Base-by-base conservation (phyloP, 495 filamentous ascomycete genomes). In the Penicillium atrosanguineum region DNA sequence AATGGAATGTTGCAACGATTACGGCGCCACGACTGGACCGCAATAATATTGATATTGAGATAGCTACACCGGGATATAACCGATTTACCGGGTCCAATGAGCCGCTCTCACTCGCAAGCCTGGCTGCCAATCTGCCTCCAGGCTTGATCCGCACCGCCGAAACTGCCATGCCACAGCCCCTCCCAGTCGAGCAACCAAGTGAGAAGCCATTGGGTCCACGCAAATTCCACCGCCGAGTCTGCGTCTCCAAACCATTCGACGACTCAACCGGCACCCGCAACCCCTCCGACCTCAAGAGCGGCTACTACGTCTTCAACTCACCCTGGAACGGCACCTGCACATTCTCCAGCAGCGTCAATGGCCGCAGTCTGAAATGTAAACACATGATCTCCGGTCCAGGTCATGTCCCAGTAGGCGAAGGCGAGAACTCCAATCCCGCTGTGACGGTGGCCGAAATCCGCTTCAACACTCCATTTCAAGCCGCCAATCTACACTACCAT, bases 1-100 rank as follows among this genome's bases (percentile, higher is more conserved):
- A 98, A 66, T 96, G 90, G 89, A 96, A 97, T 59, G 84, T 97
- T 25, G 91, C 87, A 6, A 87, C 74, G 39, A 83, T 96, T 38
- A 76, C 77, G 19, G 81, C 75, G 5, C 57, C 67, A 5, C 60
- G 55, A 16, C 52, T 64, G 48, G 67, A 76, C 42, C 63, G 50
- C 25, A 69, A 65, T 49, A 52, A 67, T 3, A 70, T 87, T 43
- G 74, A 81, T 59, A 79, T 91, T 41, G 83, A 87, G 7, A 79
- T 84, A 20, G 74, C 74, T 3, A 86, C 82, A 0, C 74, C 81
- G 0, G 85, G 86, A 18, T 87, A 87, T 62, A 73, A 73, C 34
- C 83, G 83, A 44, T 87, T 87, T 55, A 55, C 71, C 19, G 66
- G 69, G 4, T 67, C 70, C 7, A 62, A 74, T 43, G 70, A 74